A percentile compares a stretch with the other conserved stretches of the same genome.
phyloP scores from a whole-genome alignment of 768 basidiomycete genomes.

The Boletus coccyginus region DNA sequence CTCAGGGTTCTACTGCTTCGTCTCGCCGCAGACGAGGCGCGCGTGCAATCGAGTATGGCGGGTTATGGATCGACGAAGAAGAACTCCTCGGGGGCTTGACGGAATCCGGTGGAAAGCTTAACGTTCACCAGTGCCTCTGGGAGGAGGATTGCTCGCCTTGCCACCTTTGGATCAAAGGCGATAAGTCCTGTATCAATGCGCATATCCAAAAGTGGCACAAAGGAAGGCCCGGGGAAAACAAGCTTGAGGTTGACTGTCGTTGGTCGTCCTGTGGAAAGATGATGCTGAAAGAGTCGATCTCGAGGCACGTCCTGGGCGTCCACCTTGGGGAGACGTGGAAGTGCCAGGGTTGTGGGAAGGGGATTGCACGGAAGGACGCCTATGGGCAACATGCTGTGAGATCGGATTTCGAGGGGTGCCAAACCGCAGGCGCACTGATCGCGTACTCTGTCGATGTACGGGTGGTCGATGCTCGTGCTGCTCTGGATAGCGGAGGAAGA shows the following conservation, averaged over 20 bases:
- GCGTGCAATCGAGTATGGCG: conserved; percentile 4
- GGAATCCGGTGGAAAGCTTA: background rate
- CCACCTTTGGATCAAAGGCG: conserved; percentile 13
- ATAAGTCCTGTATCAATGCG: conserved; percentile 10
- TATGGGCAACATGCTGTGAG: background rate
- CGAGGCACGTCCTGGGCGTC: conserved; percentile 1
- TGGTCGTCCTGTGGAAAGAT: conserved; percentile 6
- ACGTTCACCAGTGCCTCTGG: conserved; percentile 13
- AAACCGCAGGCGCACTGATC: conserved; percentile 5
- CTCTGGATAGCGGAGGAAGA: conserved; percentile 4
- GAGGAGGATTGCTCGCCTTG: conserved; percentile 4
- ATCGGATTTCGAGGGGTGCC: conserved; percentile 1
- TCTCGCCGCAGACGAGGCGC: background rate
- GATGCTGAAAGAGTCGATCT: conserved; percentile 24
- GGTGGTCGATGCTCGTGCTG: conserved; percentile 1
- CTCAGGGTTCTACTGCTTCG: background rate
- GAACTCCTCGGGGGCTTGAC: conserved; percentile 4
- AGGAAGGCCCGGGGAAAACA: conserved; percentile 3
- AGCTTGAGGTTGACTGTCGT: background rate
- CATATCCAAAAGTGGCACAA: conserved; percentile 19
- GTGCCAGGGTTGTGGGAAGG: no score
- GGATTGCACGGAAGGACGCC: no score
- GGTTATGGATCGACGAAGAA: conserved; percentile 11
- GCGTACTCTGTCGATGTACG: conserved; percentile 6
- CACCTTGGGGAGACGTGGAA: no score